Evolutionary conservation across 1,139 yeast species (phyloP).

Genomic region (Geotrichum reessii): DNA sequence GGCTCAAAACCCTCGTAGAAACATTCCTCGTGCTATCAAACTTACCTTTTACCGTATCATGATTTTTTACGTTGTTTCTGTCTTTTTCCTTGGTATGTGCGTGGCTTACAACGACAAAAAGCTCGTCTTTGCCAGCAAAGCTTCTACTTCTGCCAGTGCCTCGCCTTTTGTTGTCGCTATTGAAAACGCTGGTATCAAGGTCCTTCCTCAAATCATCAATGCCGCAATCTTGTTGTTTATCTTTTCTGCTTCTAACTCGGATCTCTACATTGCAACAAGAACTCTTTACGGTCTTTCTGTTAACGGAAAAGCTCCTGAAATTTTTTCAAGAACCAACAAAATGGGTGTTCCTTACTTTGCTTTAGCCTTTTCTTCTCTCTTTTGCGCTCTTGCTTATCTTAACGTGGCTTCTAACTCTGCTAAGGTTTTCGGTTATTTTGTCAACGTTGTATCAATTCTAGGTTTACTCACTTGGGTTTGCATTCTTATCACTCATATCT

Average conservation of each 20-base stretch:
- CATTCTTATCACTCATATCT: slow-evolving; percentile 55
- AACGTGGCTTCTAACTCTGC: slow-evolving; percentile 51
- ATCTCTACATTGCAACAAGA: slow-evolving; percentile 65
- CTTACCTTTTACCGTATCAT: slow-evolving; percentile 60
- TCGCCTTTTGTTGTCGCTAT: slow-evolving; percentile 67
- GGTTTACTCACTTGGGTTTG: slow-evolving; percentile 68
- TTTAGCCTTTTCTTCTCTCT: slow-evolving; percentile 41
- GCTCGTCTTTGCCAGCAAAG: slow-evolving; percentile 28
- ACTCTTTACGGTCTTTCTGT: slow-evolving; percentile 58
- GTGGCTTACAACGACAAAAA: slow-evolving; percentile 40
- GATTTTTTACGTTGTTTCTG: slow-evolving; percentile 45
- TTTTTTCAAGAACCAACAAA: slow-evolving; percentile 55
- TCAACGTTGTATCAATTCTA: slow-evolving; percentile 64
- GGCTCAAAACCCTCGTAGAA: slow-evolving; percentile 66
- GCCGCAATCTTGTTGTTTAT: slow-evolving; percentile 65
- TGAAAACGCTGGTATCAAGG: slow-evolving; percentile 55
- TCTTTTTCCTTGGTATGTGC: slow-evolving; percentile 46
- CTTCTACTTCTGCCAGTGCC: slow-evolving; percentile 52
- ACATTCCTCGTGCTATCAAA: slow-evolving; percentile 72
- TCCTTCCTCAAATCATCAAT: slow-evolving; percentile 60
- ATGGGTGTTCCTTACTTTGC: slow-evolving; percentile 61
- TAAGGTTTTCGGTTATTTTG: slow-evolving; percentile 58
- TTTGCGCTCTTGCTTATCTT: slow-evolving; percentile 59
- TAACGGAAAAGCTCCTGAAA: slow-evolving; percentile 57
- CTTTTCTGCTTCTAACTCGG: slow-evolving; percentile 68